Evolutionary conservation across 2,329 filamentous ascomycete species (phyloP), one percentile per base, ranked within the genome.

Genomic region (Colletotrichum sp.): DNA sequence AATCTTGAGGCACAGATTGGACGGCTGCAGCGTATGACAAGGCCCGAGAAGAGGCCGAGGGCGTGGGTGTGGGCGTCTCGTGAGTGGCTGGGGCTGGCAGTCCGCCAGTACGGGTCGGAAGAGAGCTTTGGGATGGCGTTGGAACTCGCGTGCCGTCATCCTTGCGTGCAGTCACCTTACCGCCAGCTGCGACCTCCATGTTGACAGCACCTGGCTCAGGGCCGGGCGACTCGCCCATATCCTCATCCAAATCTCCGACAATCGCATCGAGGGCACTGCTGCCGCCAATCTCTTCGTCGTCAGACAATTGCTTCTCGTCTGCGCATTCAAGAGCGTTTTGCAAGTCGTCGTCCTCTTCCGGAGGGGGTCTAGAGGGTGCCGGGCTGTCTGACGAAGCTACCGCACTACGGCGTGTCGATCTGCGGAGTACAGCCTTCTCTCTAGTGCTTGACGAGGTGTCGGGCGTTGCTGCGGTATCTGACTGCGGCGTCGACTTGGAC

Each of bases 61-160:
- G 86, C 3, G 88, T 88, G 8, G 89, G 86, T 6, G 88, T 86
- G 8, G 89, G 86, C 6, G 88, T 86, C 77, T 83, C 85, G 76
- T 87, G 88, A 44, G 81, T 83, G 52, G 84, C 82, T 64, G 81
- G 82, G 19, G 84, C 82, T 66, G 84, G 82, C 81, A 87, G 83
- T 77, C 85, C 86, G 72, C 86, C 83, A 70, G 82, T 75, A 79
- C 88, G 80, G 82, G 79, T 85, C 15, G 87, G 85, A 32, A 85
- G 79, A 34, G 84, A 83, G 60, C 83, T 87, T 75, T 95, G 93
- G 1, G 93, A 93, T 7, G 96, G 96, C 3, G 96, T 98, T 11
- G 94, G 91, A 71, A 98, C 92, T 75, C 95, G 90, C 5, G 95
- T 98, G 7, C 96, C 96, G 82, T 98, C 96, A 80, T 98, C 96